Evolutionary conservation across 2,329 filamentous ascomycete genomes (phyloP), one percentile per base, ranked within the genome.

Genomic region (Capronia coronata): DNA sequence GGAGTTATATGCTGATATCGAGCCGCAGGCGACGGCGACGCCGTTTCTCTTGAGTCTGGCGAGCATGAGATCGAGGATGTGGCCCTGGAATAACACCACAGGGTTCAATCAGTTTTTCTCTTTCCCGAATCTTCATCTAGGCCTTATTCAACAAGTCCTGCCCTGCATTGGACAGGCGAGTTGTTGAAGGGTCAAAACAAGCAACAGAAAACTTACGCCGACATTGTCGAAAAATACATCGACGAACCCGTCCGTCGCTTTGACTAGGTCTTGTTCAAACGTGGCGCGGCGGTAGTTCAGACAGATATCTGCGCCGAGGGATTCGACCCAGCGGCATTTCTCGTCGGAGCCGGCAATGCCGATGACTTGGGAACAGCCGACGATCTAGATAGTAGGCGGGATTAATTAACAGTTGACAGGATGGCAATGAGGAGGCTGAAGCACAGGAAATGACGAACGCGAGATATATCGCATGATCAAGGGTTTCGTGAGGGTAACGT

Each of bases 211-310:
- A 48, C 48, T 49, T 42, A 51, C 48, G 11, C 57, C 57, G 46
- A 69, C 58, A 29, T 87, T 87, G 66, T 87, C 84, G 64, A 80
- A 87, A 66, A 80, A 87, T 11, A 87, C 78, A 66, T 85, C 80
- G 46, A 83, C 84, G 18, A 51, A 56, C 11, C 48, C 49, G 9
- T 53, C 47, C 1, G 50, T 54, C 13, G 56, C 56, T 7, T 52
- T 46, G 23, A 23, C 43, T 30, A 58, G 47, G 25, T 63, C 57
- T 68, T 74, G 9, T 79, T 85, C 13, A 75, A 79, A 47, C 73
- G 74, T 59, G 72, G 72, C 54, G 38, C 75, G 74, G 71, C 86
- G 86, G 70, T 87, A 87, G 67, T 87, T 84, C 48, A 87, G 61
- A 25, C 55, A 58, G 8, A 70, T 75, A 60, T 87, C 83, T 50